Conservation (phyloP, 768 basidiomycete genomes). For the Ramaria rubella region DNA sequence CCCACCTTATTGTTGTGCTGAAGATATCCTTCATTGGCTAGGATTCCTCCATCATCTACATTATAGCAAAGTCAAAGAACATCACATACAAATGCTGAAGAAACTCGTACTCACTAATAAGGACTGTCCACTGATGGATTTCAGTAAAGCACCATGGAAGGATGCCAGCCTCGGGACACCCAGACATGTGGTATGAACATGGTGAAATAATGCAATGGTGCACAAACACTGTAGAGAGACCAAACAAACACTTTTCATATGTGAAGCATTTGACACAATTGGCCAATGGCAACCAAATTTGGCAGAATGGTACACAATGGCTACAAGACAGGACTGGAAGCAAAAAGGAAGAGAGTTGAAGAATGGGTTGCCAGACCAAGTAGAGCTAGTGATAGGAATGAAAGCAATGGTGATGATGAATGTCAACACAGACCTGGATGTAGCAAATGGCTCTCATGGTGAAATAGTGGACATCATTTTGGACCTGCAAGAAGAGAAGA, state of each 20-base stretch:
- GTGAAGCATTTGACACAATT: constrained; percentile 26
- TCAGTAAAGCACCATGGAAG: no score
- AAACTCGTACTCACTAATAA: no score
- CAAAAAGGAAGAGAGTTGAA: constrained; percentile 11
- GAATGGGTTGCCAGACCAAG: constrained; percentile 15
- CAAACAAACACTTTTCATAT: constrained; percentile 21
- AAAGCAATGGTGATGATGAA: constrained; percentile 34
- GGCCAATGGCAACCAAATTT: constrained; percentile 9
- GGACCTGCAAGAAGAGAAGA: constrained; percentile 23
- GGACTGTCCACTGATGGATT: no score
- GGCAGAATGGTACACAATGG: neutral
- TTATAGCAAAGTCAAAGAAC: no score
- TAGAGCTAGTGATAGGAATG: constrained; percentile 31
- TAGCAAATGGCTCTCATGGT: constrained; percentile 37
- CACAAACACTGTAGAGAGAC: constrained; percentile 20
- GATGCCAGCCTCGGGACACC: no score
- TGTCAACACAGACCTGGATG: constrained; percentile 30
- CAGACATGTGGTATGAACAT: constrained; percentile 27
- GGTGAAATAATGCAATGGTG: constrained; percentile 32
- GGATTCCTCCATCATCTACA: no score
- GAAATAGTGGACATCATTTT: no score
- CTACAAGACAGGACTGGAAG: constrained; percentile 3
- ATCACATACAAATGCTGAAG: no score
- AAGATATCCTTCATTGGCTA: no score
- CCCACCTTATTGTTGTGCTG: no score